Evolutionary conservation across 148 eudicot genomes (phyloP).

Genomic region (Fagopyrum tataricum): DNA sequence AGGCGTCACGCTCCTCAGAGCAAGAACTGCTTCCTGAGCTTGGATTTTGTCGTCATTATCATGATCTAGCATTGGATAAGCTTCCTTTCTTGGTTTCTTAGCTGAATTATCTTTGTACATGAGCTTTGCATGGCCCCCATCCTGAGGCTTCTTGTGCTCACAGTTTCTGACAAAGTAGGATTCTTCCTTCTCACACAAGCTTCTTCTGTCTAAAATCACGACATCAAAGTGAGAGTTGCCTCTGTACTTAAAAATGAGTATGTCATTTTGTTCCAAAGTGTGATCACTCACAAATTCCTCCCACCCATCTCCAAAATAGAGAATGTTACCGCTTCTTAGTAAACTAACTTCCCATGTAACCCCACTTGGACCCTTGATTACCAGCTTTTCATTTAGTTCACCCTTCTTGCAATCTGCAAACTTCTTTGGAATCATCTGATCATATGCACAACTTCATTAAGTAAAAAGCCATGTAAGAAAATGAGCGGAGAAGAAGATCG

Average conservation of each 20-base stretch:
- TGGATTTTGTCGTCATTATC: not conserved
- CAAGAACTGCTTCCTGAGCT: constrained; percentile 4
- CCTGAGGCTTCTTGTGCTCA: not conserved
- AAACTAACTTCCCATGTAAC: constrained; percentile 7
- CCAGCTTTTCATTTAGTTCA: not conserved
- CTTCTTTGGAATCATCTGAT: constrained; percentile 14
- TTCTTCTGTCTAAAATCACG: not conserved
- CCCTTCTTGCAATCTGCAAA: not conserved
- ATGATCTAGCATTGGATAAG: not conserved
- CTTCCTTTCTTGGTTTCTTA: not conserved
- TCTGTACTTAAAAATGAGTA: constrained; percentile 1
- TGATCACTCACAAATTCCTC: constrained; percentile 7
- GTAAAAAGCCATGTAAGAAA: not conserved
- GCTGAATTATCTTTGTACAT: not conserved
- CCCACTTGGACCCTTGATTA: constrained; percentile 8
- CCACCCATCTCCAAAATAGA: constrained; percentile 16
- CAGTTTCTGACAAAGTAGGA: constrained; percentile 9
- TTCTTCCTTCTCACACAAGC: constrained; percentile 2
- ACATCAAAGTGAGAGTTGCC: constrained; percentile 14
- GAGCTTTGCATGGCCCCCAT: not conserved
- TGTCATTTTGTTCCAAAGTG: constrained; percentile 7
- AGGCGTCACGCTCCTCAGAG: not conserved
- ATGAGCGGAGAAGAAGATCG: not conserved
- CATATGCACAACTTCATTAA: not conserved
- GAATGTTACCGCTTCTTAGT: not conserved